Evolutionary conservation across 1,284 basidiomycete species (phyloP).

Genomic region (Moesziomyces globuligerus): DNA sequence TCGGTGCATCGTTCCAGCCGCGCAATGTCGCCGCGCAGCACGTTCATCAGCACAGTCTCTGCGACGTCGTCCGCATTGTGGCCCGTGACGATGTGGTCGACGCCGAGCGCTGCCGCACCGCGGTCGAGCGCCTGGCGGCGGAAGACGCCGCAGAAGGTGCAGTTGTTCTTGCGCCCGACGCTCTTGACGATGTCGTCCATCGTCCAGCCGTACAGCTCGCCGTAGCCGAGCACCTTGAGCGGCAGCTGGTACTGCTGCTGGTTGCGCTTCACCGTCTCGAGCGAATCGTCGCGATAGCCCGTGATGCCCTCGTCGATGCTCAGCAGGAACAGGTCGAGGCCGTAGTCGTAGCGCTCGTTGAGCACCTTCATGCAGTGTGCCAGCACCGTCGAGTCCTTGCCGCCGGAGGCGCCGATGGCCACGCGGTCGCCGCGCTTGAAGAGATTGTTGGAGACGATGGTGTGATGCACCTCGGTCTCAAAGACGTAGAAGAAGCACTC

Average conservation of each 20-base stretch:
- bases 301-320: constrained; percentile 99
- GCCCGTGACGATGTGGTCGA: constrained; percentile 98
- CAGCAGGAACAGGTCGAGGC: constrained; percentile 87
- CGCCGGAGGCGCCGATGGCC: constrained; percentile 96
- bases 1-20: constrained; percentile 90
- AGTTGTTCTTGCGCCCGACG: constrained; percentile 97
- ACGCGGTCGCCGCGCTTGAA: constrained; percentile 93
- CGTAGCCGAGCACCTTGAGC: constrained; percentile 93
- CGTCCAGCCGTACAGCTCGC: constrained; percentile 98
- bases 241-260: constrained; percentile 94
- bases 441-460: constrained; percentile 76
- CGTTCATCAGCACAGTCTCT: constrained; percentile 98
- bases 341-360: constrained; percentile 93
- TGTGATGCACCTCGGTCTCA: constrained; percentile 97
- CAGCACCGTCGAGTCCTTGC: constrained; percentile 98
- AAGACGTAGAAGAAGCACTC: constrained; percentile 96
- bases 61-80: constrained; percentile 99
- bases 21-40: constrained; percentile 96
- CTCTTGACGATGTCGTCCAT: constrained; percentile 96
- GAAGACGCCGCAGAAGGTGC: constrained; percentile 99
- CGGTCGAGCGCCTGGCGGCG: constrained; percentile 93
- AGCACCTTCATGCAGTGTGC: constrained; percentile 95
- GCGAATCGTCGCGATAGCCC: constrained; percentile 95
- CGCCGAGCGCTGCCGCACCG: constrained; percentile 85
- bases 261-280: constrained; percentile 98